Evolutionary conservation across 192 early-diverging fungal genomes (phyloP), one percentile per base, ranked within the genome.

Genomic region (Entomortierella lignicola): DNA sequence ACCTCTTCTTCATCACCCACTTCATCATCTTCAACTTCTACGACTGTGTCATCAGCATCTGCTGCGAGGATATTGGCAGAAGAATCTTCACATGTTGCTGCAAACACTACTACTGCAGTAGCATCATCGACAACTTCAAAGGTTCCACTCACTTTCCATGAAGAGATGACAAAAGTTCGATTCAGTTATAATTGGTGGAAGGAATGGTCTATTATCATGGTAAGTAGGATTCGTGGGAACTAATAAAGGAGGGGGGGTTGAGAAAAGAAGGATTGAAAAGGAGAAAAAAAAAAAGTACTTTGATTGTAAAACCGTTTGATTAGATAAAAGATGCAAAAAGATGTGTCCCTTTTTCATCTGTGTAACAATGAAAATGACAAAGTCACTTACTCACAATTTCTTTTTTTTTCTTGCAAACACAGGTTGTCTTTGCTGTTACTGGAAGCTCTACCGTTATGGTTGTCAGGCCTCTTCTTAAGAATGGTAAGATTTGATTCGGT

Each of bases 401-500:
- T 50, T 52, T 54, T 30, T 55, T 56, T 34, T 32, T 34, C 29
- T 44, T 27, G 53, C 57, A 26, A 39, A 26, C 2, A 54, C 27
- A 75, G 72, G 61, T 60, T 1, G 82, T 83, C 39, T 83, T 83
- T 60, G 82, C 69, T 27, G 71, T 83, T 41, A 83, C 82, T 27
- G 82, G 82, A n/a, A 80, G 77, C 30, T 80, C 82, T 5, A 83
- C 82, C 29, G 82, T 83, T 61, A 69, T 72, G 65, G 26, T 80
- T 52, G 82, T 83, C 43, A 80, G 60, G 30, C 82, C 82, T 18
- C 27, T 83, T 11, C 44, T 83, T 27, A 83, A 68, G 30, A 65
- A 75, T 34, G 72, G 72, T 66, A 66, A 48, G 32, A n/a, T n/a
- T n/a, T n/a, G n/a, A n/a, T n/a, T n/a, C n/a, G n/a, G n/a, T n/a